phyloP scores from a whole-genome alignment of 164 flowering plant species.

The Magnolia officinalis region DNA sequence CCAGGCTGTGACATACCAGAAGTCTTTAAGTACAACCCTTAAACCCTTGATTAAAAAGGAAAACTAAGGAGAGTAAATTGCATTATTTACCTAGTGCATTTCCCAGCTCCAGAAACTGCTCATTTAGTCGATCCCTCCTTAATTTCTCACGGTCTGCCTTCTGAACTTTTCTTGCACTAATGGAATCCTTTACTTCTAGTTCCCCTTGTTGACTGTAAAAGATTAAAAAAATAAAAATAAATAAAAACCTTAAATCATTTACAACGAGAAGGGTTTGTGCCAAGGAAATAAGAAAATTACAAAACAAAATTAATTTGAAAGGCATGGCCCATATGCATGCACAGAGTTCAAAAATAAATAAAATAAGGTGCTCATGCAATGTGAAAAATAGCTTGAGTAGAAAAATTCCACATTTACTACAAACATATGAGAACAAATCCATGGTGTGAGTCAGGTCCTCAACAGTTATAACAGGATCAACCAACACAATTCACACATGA shows the following conservation, averaged over 20 bases:
- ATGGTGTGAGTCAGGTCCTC: background rate
- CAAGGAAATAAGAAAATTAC: background rate
- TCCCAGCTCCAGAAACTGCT: slow-evolving; percentile 84
- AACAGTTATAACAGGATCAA: background rate
- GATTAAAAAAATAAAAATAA: background rate
- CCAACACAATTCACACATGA: background rate
- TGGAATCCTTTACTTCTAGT: slow-evolving; percentile 44
- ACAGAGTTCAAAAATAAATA: background rate
- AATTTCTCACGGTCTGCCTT: slow-evolving; percentile 94
- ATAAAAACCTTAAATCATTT: background rate
- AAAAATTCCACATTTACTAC: background rate
- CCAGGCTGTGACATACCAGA: too few species aligned
- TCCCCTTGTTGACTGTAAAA: slow-evolving; percentile 40
- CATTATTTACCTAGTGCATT: slow-evolving; percentile 54
- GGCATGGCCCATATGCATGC: background rate
- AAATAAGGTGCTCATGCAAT: background rate
- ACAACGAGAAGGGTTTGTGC: background rate
- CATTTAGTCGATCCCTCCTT: slow-evolving; percentile 86
- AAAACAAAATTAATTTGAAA: background rate
- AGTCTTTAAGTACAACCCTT: too few species aligned
- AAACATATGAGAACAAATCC: background rate
- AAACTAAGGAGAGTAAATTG: too few species aligned
- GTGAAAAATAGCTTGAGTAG: background rate
- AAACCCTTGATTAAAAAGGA: too few species aligned
- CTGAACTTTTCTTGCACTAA: slow-evolving; percentile 71